Evolutionary conservation across 345 rosid genomes (phyloP).

Genomic region (Citrus trifoliata): DNA sequence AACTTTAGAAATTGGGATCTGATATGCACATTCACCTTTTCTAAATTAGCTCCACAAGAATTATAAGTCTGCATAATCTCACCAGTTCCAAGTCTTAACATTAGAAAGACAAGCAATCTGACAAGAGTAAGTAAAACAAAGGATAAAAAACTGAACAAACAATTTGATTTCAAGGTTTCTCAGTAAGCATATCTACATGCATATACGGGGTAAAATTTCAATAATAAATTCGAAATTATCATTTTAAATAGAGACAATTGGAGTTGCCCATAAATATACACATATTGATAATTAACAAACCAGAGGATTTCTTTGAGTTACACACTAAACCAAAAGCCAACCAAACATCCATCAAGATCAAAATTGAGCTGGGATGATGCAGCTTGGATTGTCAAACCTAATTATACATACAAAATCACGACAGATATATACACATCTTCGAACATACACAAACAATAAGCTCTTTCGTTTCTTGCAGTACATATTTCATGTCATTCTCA

Average conservation of each 20-base stretch:
- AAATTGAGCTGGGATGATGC: slow-evolving; percentile 27
- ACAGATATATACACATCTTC: not conserved
- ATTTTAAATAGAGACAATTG: too few relatives aligned
- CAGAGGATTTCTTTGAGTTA: not conserved
- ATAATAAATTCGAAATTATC: too few relatives aligned
- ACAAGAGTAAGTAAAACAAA: too few relatives aligned
- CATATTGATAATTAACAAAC: not conserved
- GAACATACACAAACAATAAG: not conserved
- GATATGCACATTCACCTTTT: not conserved
- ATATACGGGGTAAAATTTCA: too few relatives aligned
- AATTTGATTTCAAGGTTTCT: too few relatives aligned
- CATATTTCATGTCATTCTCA: not conserved
- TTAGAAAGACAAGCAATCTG: not conserved
- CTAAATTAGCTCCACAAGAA: not conserved
- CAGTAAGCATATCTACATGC: too few relatives aligned
- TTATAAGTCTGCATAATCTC: too few relatives aligned
- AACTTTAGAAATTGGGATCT: too few relatives aligned
- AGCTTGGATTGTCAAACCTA: slow-evolving; percentile 2
- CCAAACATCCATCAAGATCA: slow-evolving; percentile 5
- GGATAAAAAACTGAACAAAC: too few relatives aligned
- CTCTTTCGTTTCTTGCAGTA: not conserved
- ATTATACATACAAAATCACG: not conserved
- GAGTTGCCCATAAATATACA: too few relatives aligned
- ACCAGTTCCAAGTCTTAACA: not conserved
- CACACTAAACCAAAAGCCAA: not conserved